Base-by-base conservation (phyloP, 805 yeast genomes). In the Monosporozyma unispora region DNA sequence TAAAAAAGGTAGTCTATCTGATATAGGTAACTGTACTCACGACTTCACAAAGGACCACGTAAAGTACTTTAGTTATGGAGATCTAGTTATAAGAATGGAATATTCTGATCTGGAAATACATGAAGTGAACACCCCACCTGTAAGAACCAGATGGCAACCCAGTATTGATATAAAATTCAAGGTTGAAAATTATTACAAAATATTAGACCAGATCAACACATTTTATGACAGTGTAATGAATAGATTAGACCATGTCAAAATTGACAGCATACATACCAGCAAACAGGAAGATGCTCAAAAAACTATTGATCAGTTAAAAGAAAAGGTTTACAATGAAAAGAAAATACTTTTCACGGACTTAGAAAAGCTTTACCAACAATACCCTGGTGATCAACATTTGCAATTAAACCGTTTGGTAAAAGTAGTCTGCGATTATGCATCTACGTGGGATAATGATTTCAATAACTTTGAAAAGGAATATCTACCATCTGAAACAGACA, bases 401-500 rank as follows among this genome's bases (percentile, higher is more conserved):
- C 75, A 80, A 11, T 67, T 93, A 55, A 93, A 95, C 59, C 69
- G 77, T 0, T 76, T 85, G 2, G 67, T 89, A 25, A 71, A 91
- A 57, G 76, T 76, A 33, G 72, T 91, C 16, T 96, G 91, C 59
- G 89, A 84, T 50, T 69, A 82, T 27, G 90, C 95, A 2, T 89
- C 87, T 21, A 77, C 73, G 39, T 93, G 98, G 98, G 96, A 91
- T 66, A 58, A 67, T 21, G 95, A 84, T 50, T 89, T 93, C 58
- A 75, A 79, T 35, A 84, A 79, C 7, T 91, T 93, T 68, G 97
- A 87, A 52, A 75, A 76, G 42, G 74, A 75, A 19, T 93, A 77
- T 61, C 75, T 91, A 52, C 98, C 98, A 1, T 81, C 95, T 8
- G 98, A 93, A 64, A 87, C 83, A 59, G 99, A 93, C 73, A 86